These are phyloP conservation scores for Pecoramyces ruminantium DNA, from an alignment of 192 early-diverging fungal genomes.

Conservation along the genomic window DNA sequence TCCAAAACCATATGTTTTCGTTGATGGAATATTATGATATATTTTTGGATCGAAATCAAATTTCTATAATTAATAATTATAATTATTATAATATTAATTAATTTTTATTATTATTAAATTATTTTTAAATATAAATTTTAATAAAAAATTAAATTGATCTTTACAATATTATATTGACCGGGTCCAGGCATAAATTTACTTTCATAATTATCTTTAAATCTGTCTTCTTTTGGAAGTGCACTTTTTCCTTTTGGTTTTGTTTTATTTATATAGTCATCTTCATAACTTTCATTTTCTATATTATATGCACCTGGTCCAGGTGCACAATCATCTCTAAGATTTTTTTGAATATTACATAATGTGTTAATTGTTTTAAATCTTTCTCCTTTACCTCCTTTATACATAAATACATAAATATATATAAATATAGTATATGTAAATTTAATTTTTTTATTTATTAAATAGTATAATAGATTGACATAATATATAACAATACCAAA, in stretches of 20 bases:
- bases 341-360: not conserved
- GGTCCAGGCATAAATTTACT: not conserved
- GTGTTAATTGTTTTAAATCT: not conserved
- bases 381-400: not conserved
- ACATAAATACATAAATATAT: not conserved
- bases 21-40: not conserved
- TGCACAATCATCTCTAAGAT: not conserved
- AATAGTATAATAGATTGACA: too few species aligned
- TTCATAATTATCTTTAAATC: not conserved
- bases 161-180: not conserved
- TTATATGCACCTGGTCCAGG: not conserved
- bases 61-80: not conserved
- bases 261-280: not conserved
- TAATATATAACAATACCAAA: not conserved
- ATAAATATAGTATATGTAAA: not conserved
- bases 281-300: not conserved
- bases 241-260: not conserved
- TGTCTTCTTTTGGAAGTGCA: not conserved
- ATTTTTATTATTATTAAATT: not conserved
- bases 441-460: not conserved
- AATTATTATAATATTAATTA: too few species aligned
- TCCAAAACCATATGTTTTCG: not conserved
- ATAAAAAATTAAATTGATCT: not conserved
- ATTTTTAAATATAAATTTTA: not conserved
- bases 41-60: not conserved